Percentiles rank a stretch among this genome's conserved stretches.
These are phyloP conservation scores for Vanderwaltozyma polyspora DNA, from an alignment of 805 yeast genomes.

Conservation along the genomic window DNA sequence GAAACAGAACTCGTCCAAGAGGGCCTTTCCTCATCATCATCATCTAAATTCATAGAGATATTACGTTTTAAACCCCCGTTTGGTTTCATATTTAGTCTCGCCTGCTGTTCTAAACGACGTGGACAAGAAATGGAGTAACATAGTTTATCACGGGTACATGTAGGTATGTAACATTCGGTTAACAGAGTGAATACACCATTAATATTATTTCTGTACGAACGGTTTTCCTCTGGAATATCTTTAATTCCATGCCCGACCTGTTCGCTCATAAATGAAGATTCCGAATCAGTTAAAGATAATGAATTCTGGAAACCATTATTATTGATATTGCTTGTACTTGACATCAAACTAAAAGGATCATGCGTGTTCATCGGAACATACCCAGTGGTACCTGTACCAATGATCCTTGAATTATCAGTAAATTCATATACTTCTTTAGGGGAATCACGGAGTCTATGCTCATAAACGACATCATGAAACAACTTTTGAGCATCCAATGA, in stretches of 20 bases:
- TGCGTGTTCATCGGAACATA: slow-evolving; percentile 15
- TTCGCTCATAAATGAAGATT: slow-evolving; percentile 6
- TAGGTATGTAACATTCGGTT: slow-evolving; percentile 94
- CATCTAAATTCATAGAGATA: slow-evolving; percentile 26
- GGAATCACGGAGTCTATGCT: slow-evolving; percentile 84
- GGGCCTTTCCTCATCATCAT: slow-evolving; percentile 57
- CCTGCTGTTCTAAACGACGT: slow-evolving; percentile 88
- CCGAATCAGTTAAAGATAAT: background rate
- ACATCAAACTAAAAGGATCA: slow-evolving; percentile 20
- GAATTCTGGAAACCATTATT: background rate
- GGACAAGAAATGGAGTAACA: slow-evolving; percentile 98
- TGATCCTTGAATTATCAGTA: slow-evolving; percentile 32
- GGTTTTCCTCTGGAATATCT: background rate
- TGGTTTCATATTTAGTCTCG: slow-evolving; percentile 77
- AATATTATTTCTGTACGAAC: slow-evolving; percentile 17
- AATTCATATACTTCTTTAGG: slow-evolving; percentile 80
- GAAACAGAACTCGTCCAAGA: slow-evolving; percentile 93
- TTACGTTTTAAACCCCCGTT: slow-evolving; percentile 76
- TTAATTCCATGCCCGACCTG: background rate
- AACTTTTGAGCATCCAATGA: slow-evolving; percentile 89
- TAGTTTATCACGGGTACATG: slow-evolving; percentile 77
- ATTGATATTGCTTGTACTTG: slow-evolving; percentile 5
- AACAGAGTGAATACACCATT: slow-evolving; percentile 89
- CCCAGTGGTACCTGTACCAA: slow-evolving; percentile 14
- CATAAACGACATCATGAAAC: slow-evolving; percentile 92